Percentiles rank a stretch among this genome's conserved stretches.
These are phyloP conservation scores for Fusarium concolor DNA, from an alignment of 2,329 filamentous ascomycete species.

Conservation along the genomic window DNA sequence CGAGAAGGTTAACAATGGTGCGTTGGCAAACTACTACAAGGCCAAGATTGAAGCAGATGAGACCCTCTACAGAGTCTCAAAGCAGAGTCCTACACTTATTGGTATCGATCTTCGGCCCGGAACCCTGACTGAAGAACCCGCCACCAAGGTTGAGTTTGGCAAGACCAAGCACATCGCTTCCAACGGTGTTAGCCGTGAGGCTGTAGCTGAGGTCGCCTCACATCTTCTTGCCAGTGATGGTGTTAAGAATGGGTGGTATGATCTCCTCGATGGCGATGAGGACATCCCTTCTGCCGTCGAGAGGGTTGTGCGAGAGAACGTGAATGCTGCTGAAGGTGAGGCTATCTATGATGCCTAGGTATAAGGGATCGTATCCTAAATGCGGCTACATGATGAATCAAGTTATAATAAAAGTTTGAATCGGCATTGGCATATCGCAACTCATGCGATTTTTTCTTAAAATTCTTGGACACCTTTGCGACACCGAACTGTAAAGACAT, in stretches of 20 bases:
- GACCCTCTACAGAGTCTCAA: conserved; percentile 62
- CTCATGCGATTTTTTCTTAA: background rate
- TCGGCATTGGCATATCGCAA: background rate
- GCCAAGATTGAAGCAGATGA: conserved; percentile 72
- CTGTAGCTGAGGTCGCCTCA: conserved; percentile 69
- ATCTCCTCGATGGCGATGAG: conserved; percentile 66
- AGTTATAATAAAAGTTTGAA: background rate
- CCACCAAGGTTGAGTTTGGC: conserved; percentile 60
- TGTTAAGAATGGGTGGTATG: conserved; percentile 64
- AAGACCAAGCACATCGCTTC: conserved; percentile 52
- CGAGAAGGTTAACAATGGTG: conserved; percentile 53
- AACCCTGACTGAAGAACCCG: conserved; percentile 61
- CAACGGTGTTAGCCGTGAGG: conserved; percentile 63
- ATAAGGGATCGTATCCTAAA: background rate
- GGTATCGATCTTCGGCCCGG: conserved; percentile 67
- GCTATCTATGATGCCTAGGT: conserved; percentile 46
- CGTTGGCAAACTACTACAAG: conserved; percentile 66
- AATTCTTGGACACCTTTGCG: background rate
- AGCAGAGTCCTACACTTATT: conserved; percentile 56
- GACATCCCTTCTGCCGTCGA: conserved; percentile 60
- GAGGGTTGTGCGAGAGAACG: conserved; percentile 60
- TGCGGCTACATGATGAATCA: background rate
- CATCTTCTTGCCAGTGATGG: conserved; percentile 63
- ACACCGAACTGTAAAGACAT: conserved; percentile 1
- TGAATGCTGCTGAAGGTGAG: conserved; percentile 67